These are phyloP conservation scores for Graphiopsis chlorocephala DNA, from an alignment of 2,329 filamentous ascomycete genomes.

Conservation along the genomic window DNA sequence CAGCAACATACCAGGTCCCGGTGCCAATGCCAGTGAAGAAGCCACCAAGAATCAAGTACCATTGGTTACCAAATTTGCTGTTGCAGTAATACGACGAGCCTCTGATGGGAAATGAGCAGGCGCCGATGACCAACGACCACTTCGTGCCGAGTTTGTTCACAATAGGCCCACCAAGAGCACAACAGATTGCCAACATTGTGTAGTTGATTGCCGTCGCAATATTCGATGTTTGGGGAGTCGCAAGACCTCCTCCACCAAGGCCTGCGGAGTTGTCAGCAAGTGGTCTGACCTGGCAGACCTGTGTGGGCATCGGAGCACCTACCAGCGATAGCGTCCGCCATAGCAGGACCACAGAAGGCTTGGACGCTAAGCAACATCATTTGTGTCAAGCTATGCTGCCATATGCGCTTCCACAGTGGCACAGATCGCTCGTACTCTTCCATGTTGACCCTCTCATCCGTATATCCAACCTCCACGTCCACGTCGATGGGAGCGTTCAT, in stretches of 20 bases:
- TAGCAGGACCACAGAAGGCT: constrained; percentile 28
- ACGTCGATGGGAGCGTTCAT: constrained; percentile 23
- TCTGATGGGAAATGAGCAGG: constrained; percentile 34
- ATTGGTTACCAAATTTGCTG: constrained; percentile 30
- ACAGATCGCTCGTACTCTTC: constrained; percentile 30
- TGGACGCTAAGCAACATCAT: constrained; percentile 50
- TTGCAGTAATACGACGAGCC: constrained; percentile 38
- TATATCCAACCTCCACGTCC: constrained; percentile 1
- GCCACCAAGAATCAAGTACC: constrained; percentile 30
- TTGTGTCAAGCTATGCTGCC: constrained; percentile 49
- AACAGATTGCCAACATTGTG: constrained; percentile 20
- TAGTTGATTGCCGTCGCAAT: constrained; percentile 26
- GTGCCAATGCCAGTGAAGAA: constrained; percentile 9
- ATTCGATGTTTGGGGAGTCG: constrained; percentile 24
- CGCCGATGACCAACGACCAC: constrained; percentile 39
- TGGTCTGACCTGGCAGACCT: constrained; percentile 40
- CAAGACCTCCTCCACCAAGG: constrained; percentile 26
- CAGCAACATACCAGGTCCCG: constrained; percentile 30
- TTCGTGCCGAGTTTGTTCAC: constrained; percentile 42
- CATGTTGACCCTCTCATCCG: constrained; percentile 39
- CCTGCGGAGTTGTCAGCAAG: constrained; percentile 37
- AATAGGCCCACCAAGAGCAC: constrained; percentile 36
- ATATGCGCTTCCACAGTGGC: constrained; percentile 46
- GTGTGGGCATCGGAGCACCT: constrained; percentile 45
- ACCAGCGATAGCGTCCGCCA: constrained; percentile 38